Percentiles rank a stretch among this genome's conserved stretches.
Conservation (phyloP, 768 basidiomycete genomes). For the Kwoniella europaea region DNA sequence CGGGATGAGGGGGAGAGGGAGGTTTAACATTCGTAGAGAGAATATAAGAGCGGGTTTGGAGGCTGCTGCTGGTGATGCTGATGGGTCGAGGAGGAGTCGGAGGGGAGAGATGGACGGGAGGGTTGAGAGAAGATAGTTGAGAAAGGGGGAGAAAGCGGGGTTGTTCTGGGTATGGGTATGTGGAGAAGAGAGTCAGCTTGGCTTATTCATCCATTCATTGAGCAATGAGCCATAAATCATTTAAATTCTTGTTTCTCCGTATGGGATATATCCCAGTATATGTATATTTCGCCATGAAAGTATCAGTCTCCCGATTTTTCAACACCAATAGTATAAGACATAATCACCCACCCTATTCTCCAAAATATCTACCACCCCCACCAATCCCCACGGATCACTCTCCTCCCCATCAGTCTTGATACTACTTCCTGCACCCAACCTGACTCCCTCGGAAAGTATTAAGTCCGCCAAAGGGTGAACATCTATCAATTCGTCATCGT, state of each 20-base stretch:
- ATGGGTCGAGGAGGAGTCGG: conserved; percentile 64
- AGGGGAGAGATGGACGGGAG: conserved; percentile 65
- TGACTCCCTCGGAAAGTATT: conserved; percentile 70
- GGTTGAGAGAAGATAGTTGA: conserved; percentile 70
- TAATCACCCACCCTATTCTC: conserved; percentile 65
- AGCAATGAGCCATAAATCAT: too few relatives aligned
- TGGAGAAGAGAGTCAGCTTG: conserved; percentile 1
- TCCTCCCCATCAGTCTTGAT: conserved; percentile 89
- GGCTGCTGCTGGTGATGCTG: conserved; percentile 49
- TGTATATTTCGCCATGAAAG: too few relatives aligned
- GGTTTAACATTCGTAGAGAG: conserved; percentile 88
- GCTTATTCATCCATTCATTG: not conserved
- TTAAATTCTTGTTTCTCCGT: too few relatives aligned
- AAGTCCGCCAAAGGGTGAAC: conserved; percentile 78
- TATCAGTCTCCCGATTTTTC: not conserved
- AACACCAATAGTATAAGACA: not conserved
- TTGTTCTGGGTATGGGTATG: conserved; percentile 63
- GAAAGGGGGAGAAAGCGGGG: conserved; percentile 71
- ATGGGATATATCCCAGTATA: too few relatives aligned
- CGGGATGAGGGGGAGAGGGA: conserved; percentile 90
- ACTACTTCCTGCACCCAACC: conserved; percentile 69
- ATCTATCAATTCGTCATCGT: conserved; percentile 76
- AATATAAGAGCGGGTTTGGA: conserved; percentile 80
- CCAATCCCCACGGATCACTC: conserved; percentile 86
- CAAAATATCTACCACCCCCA: conserved; percentile 81